Evolutionary conservation across 495 filamentous ascomycete genomes (phyloP).

Genomic region (Acidomyces sp.): DNA sequence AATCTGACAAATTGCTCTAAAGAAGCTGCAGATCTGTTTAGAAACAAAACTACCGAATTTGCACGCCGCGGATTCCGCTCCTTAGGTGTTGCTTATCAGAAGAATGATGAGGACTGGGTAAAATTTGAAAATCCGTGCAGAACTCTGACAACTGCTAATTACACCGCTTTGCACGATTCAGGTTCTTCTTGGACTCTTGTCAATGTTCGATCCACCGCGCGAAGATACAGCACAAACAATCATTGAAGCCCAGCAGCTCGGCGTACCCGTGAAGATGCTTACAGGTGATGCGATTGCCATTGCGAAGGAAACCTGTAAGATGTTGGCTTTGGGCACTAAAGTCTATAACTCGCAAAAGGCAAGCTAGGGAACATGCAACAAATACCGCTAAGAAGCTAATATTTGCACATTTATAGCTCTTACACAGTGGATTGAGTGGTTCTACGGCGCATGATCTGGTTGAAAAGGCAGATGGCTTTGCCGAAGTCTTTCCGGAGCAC

Average conservation of each 20-base stretch:
- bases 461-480: conserved; percentile 64
- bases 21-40: conserved; percentile 51
- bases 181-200: conserved; percentile 59
- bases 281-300: conserved; percentile 71
- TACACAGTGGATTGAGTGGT: conserved; percentile 59
- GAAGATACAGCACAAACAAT: conserved; percentile 69
- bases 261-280: conserved; percentile 67
- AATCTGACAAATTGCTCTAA: conserved; percentile 50
- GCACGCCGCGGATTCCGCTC: conserved; percentile 71
- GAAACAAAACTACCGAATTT: conserved; percentile 57
- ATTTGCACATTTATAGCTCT: too few relatives aligned
- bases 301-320: conserved; percentile 70
- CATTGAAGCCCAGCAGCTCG: conserved; percentile 60
- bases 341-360: conserved; percentile 64
- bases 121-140: too few relatives aligned
- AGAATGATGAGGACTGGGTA: conserved; percentile 39
- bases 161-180: too few relatives aligned
- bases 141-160: too few relatives aligned
- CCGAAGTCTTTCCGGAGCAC: conserved; percentile 65
- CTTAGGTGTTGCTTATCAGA: conserved; percentile 52
- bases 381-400: too few relatives aligned
- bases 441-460: conserved; percentile 62
- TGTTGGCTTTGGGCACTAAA: conserved; percentile 63
- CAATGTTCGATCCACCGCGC: conserved; percentile 68
- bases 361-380: too few relatives aligned